phyloP scores from a whole-genome alignment of 495 filamentous ascomycete genomes.

The Aspergillus funiculosus region DNA sequence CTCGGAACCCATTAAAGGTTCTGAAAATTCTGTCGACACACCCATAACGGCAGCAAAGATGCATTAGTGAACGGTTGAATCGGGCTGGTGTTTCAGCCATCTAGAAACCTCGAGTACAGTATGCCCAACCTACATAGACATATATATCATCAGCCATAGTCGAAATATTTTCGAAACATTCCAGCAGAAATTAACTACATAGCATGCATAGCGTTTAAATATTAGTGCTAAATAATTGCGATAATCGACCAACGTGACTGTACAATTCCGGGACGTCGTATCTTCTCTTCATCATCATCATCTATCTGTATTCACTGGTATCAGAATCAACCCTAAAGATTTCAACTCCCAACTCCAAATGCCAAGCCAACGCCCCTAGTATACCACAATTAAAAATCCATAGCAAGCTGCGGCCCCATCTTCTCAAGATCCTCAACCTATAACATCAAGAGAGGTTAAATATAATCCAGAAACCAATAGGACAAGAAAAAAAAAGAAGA shows the following conservation, averaged over 20 bases:
- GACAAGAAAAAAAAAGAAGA: background rate
- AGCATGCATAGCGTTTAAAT: slow-evolving; percentile 5
- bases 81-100: background rate
- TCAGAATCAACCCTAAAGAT: slow-evolving; percentile 1
- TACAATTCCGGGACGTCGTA: too few relatives aligned
- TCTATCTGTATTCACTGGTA: slow-evolving; percentile 7
- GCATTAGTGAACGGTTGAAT: slow-evolving; percentile 33
- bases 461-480: background rate
- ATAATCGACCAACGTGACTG: too few relatives aligned
- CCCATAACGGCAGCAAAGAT: slow-evolving; percentile 30
- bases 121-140: background rate
- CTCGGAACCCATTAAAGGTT: slow-evolving; percentile 9
- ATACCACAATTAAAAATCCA: slow-evolving; percentile 65
- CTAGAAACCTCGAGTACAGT: background rate
- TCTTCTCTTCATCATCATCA: slow-evolving; percentile 1
- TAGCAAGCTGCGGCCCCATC: slow-evolving; percentile 76
- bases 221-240: background rate
- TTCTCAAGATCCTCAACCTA: slow-evolving; percentile 76
- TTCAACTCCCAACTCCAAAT: slow-evolving; percentile 1
- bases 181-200: background rate
- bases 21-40: slow-evolving; percentile 12
- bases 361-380: background rate
- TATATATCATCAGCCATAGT: too few relatives aligned
- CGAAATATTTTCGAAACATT: too few relatives aligned
- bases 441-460: slow-evolving; percentile 6